Percentiles rank a stretch among this genome's conserved stretches.
Conservation (phyloP, 352 stramenopile genomes). For the Phytophthora colocasiae region DNA sequence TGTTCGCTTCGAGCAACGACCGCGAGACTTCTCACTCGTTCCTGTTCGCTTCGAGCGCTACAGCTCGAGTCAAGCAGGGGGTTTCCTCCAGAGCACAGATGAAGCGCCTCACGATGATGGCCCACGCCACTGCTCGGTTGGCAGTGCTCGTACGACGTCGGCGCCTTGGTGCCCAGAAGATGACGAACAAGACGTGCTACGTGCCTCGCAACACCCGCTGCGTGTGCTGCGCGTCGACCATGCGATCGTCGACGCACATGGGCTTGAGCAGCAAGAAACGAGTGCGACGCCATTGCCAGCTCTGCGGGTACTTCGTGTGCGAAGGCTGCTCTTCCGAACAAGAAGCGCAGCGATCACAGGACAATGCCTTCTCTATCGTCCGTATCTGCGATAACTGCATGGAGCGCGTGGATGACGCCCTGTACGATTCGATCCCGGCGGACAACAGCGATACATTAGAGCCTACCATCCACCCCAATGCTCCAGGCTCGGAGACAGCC, state of each 20-base stretch:
- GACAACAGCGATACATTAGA: slow-evolving; percentile 22
- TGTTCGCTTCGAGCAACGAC: slow-evolving; percentile 6
- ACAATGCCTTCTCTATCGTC: slow-evolving; percentile 25
- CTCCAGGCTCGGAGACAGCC: slow-evolving; percentile 23
- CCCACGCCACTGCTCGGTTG: slow-evolving; percentile 34
- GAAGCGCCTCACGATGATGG: slow-evolving; percentile 38
- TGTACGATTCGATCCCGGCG: slow-evolving; percentile 41
- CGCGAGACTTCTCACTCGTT: slow-evolving; percentile 12
- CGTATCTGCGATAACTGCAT: slow-evolving; percentile 47
- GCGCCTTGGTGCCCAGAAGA: slow-evolving; percentile 52
- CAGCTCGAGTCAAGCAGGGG: slow-evolving; percentile 17
- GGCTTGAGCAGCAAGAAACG: slow-evolving; percentile 38
- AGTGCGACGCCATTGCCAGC: slow-evolving; percentile 38
- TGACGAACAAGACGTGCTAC: slow-evolving; percentile 22
- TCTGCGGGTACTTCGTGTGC: slow-evolving; percentile 63
- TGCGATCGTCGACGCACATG: slow-evolving; percentile 35
- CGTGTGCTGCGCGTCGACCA: slow-evolving; percentile 43
- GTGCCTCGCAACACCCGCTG: slow-evolving; percentile 48
- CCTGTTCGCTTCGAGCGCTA: slow-evolving; percentile 8
- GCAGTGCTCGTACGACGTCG: slow-evolving; percentile 48
- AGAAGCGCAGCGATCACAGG: slow-evolving; percentile 31
- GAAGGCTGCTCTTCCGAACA: slow-evolving; percentile 47
- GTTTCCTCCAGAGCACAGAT: slow-evolving; percentile 32
- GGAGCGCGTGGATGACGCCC: slow-evolving; percentile 40
- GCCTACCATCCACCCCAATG: slow-evolving; percentile 21